Evolutionary conservation across 148 eudicot species (phyloP), one percentile per base, ranked within the genome.

Genomic region (Diospyros kaki): DNA sequence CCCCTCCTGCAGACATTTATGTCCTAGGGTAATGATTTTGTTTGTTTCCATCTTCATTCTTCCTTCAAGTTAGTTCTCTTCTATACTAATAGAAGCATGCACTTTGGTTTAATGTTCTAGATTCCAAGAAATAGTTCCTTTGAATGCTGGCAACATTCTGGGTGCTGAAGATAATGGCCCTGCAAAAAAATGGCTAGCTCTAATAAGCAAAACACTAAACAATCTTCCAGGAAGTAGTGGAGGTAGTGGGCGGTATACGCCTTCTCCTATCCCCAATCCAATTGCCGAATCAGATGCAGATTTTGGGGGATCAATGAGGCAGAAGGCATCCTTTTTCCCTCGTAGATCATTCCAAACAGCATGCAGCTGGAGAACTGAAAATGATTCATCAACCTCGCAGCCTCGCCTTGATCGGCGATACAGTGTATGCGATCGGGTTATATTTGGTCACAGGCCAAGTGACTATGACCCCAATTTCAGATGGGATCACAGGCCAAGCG

Each of bases 91-190:
- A 56, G 55, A 50, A 54, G 38, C 13, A 51, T 58, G 42, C 40
- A 38, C 44, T 68, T 0, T 66, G 8, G 50, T 76, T 68, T 74
- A 55, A 60, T 73, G 40, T 38, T 76, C 75, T 82, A 94, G 98
- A 66, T 94, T 94, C 81, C 98, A 94, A 83, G 97, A 94, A 77
- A 84, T 94, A 60, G 98, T 94, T 74, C 98, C 98, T 64, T 50
- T 94, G 58, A 94, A 92, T 84, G 96, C 97, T 48, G 96, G 96
- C 66, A 94, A 94, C 75, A 92, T 94, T 58, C 87, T 95, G 38
- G 98, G 89, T 6, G 87, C 96, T 12, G 98, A 95, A 79, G 96
- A 95, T 72, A 90, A 92, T 60, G 97, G 98, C 43, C 98, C 98
- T 7, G 97, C 98, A 11, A 90, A 92, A 63, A 92, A 88, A 77